phyloP scores from a whole-genome alignment of 495 filamentous ascomycete genomes.

The Aspergillus olivimuriae region DNA sequence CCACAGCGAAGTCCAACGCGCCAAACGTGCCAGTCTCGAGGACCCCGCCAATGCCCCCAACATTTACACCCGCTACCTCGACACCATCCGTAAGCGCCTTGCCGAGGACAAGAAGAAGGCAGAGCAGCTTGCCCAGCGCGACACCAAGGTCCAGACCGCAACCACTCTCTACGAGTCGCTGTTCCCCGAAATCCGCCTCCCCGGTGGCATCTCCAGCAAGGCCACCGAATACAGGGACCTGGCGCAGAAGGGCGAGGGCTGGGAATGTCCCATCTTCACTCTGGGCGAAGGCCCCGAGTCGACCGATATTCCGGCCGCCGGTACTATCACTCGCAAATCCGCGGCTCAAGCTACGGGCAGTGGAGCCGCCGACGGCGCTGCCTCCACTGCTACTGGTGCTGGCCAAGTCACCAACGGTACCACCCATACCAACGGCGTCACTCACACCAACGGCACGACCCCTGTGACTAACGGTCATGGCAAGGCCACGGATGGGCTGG shows the following conservation, averaged over 20 bases:
- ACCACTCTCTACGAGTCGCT: slow-evolving; percentile 86
- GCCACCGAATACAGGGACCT: slow-evolving; percentile 91
- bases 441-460: slow-evolving; percentile 11
- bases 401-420: slow-evolving; percentile 11
- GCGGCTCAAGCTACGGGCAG: slow-evolving; percentile 33
- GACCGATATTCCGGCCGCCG: slow-evolving; percentile 58
- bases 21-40: slow-evolving; percentile 55
- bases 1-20: slow-evolving; percentile 74
- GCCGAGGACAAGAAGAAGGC: slow-evolving; percentile 69
- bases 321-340: slow-evolving; percentile 61
- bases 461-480: slow-evolving; percentile 16
- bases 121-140: slow-evolving; percentile 45
- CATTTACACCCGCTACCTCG: slow-evolving; percentile 79
- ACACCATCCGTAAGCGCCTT: slow-evolving; percentile 66
- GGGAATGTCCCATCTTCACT: slow-evolving; percentile 91
- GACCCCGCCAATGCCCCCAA: slow-evolving; percentile 74
- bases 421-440: background rate
- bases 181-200: slow-evolving; percentile 81
- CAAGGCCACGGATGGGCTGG: slow-evolving; percentile 47
- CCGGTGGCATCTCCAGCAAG: slow-evolving; percentile 87
- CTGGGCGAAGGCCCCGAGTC: slow-evolving; percentile 75
- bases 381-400: slow-evolving; percentile 11
- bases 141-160: slow-evolving; percentile 70
- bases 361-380: slow-evolving; percentile 11
- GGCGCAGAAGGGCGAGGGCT: slow-evolving; percentile 80